phyloP scores from a whole-genome alignment of 257 asterid genomes.

The Ligustrum vulgare region DNA sequence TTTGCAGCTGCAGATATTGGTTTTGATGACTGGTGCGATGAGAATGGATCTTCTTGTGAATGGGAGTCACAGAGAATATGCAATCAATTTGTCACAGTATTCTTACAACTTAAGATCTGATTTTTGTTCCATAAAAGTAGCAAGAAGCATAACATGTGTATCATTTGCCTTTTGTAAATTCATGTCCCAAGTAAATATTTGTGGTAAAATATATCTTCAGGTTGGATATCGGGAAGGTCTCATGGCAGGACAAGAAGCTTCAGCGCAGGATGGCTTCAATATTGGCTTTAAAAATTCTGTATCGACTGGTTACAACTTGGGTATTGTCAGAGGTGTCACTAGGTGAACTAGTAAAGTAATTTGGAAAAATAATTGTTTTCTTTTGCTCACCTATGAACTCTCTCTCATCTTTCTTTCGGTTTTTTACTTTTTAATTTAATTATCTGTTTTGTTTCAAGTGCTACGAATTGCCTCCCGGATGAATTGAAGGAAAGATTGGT shows the following conservation, averaged over 20 bases:
- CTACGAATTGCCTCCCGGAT: conserved; percentile 58
- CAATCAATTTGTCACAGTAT: conserved; percentile 76
- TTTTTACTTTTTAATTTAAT: not conserved
- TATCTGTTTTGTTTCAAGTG: conserved; percentile 36
- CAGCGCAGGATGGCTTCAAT: conserved; percentile 86
- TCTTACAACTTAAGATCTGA: conserved; percentile 18
- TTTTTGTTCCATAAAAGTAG: conserved; percentile 6
- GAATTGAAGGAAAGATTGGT: conserved; percentile 58
- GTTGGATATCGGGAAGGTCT: conserved; percentile 97
- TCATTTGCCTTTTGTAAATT: not conserved
- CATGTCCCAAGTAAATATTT: no score
- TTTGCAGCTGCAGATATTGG: conserved; percentile 38
- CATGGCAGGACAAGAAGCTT: conserved; percentile 77
- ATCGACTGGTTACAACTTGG: conserved; percentile 65
- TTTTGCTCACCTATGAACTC: not conserved
- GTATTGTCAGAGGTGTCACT: conserved; percentile 71
- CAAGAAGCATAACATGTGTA: conserved; percentile 5
- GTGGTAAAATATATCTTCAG: conserved; percentile 36
- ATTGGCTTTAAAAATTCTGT: conserved; percentile 71
- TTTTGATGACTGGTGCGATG: conserved; percentile 57
- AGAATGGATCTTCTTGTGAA: conserved; percentile 52
- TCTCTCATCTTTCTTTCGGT: not conserved
- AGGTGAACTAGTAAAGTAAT: conserved; percentile 39
- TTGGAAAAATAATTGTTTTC: not conserved
- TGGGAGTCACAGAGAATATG: conserved; percentile 79